Base-by-base conservation (phyloP, 306 rosid genomes). In the Quercus suber region DNA sequence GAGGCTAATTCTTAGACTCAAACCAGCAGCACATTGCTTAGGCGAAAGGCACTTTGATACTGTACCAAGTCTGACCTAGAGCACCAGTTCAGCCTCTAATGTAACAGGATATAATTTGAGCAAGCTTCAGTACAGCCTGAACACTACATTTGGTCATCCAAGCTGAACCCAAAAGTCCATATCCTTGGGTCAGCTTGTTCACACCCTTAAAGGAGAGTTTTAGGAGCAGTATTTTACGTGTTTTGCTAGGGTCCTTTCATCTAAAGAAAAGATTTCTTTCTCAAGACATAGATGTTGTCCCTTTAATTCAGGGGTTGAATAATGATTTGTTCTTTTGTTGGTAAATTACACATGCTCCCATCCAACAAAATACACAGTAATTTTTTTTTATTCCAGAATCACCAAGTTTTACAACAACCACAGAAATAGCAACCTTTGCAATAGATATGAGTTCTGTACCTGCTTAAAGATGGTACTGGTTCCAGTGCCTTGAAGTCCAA, bases 401-500 rank as follows among this genome's bases (percentile, higher is more conserved):
- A 15, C 43, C 70, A 64, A 15, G 70, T 64, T 15, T 28, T 28
- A 64, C 43, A 63, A 63, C 69, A 30, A 15, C 41, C 41, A 64
- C 45, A 64, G 23, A 64, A 17, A 64, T 31, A 30, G 70, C n/a
- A 64, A 64, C 45, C 27, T 33, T 35, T 18, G 20, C 17, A 19
- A 67, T 33, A 21, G 72, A 35, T n/a, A 37, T 10, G 27, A 35
- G 15, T 35, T 41, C 28, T 75, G 64, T 80, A 93, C 98, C 98
- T 96, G 99, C 89, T 96, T 96, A 84, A 96, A 93, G 79, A 96
- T 87, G 3, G 98, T 96, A 88, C 99, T 96, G 80, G 99, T 93
- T 83, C 99, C 99, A 74, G 98, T 89, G 78, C 99, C 97, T 79
- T 84, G 93, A 86, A 87, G 80, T 78, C 99, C 99, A 82, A 96